Conservation (phyloP, 208 protist species). For the Trypanosoma melophagium region DNA sequence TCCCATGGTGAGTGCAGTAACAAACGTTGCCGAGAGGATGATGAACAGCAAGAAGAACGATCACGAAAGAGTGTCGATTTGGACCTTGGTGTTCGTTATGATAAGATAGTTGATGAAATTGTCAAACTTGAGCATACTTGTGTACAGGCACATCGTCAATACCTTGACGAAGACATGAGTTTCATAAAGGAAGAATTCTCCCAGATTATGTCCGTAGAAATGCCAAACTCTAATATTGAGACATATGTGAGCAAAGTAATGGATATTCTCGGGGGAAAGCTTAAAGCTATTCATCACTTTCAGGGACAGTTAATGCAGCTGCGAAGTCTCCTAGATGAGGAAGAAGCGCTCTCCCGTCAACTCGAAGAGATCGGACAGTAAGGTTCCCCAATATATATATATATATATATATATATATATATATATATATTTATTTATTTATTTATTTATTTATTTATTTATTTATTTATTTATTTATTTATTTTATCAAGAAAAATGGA, state of each 20-base stretch:
- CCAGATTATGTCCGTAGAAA: constrained; percentile 34
- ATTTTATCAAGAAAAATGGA: background rate
- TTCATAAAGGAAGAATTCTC: constrained; percentile 33
- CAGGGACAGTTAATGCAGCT: constrained; percentile 24
- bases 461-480: background rate
- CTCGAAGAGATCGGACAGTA: constrained; percentile 25
- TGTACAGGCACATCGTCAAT: constrained; percentile 25
- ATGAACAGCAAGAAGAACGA: constrained; percentile 1
- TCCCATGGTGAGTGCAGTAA: constrained; percentile 3
- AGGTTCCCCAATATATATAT: background rate
- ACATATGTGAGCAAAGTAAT: constrained; percentile 23
- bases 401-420: constrained; percentile 5
- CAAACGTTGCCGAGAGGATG: constrained; percentile 18
- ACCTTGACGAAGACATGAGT: constrained; percentile 30
- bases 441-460: constrained; percentile 18
- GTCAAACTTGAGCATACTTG: constrained; percentile 24
- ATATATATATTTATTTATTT: constrained; percentile 22
- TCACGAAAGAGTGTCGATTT: constrained; percentile 22
- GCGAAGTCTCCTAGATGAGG: constrained; percentile 19
- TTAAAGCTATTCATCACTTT: constrained; percentile 30
- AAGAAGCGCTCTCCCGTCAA: constrained; percentile 23
- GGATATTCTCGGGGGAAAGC: constrained; percentile 13
- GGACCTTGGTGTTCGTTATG: constrained; percentile 23
- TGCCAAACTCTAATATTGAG: constrained; percentile 32
- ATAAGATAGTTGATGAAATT: constrained; percentile 30